phyloP scores from a whole-genome alignment of 2,329 filamentous ascomycete species.

The Arthrobotrys conoides region DNA sequence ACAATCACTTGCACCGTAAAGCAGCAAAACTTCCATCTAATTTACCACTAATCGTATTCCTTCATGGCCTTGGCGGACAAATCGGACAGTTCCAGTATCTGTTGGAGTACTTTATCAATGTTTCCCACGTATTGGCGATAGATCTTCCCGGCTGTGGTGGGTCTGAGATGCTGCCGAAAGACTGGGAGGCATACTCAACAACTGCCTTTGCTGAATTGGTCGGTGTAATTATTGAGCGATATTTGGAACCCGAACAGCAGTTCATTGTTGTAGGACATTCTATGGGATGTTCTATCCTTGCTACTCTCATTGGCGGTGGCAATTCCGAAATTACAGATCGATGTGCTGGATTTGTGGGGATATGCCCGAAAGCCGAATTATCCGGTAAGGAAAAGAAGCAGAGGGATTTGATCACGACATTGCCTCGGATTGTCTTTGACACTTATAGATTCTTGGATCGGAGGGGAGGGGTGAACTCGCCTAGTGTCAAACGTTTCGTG shows the following conservation, averaged over 20 bases:
- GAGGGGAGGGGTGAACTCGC: conserved; percentile 81
- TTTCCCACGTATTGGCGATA: conserved; percentile 86
- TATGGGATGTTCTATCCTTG: conserved; percentile 85
- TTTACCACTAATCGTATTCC: conserved; percentile 87
- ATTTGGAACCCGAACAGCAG: conserved; percentile 76
- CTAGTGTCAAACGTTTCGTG: conserved; percentile 83
- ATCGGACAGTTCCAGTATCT: conserved; percentile 88
- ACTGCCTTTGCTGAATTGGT: conserved; percentile 82
- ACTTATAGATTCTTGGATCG: conserved; percentile 83
- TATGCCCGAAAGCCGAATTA: conserved; percentile 82
- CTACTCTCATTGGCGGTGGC: conserved; percentile 68
- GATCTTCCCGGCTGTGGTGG: conserved; percentile 92
- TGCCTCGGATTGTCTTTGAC: conserved; percentile 82
- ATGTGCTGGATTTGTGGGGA: conserved; percentile 78
- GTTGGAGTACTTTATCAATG: conserved; percentile 83
- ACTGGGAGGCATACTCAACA: conserved; percentile 84
- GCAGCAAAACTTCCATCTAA: conserved; percentile 83
- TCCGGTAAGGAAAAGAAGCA: conserved; percentile 70
- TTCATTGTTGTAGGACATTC: conserved; percentile 89
- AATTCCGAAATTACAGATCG: conserved; percentile 44
- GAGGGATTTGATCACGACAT: conserved; percentile 63
- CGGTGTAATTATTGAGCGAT: conserved; percentile 79
- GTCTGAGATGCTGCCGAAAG: conserved; percentile 79
- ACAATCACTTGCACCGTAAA: conserved; percentile 85
- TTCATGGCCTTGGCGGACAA: conserved; percentile 94